Evolutionary conservation across 2,329 filamentous ascomycete species (phyloP), one percentile per base, ranked within the genome.

Genomic region (Cucurbitaria berberidis): DNA sequence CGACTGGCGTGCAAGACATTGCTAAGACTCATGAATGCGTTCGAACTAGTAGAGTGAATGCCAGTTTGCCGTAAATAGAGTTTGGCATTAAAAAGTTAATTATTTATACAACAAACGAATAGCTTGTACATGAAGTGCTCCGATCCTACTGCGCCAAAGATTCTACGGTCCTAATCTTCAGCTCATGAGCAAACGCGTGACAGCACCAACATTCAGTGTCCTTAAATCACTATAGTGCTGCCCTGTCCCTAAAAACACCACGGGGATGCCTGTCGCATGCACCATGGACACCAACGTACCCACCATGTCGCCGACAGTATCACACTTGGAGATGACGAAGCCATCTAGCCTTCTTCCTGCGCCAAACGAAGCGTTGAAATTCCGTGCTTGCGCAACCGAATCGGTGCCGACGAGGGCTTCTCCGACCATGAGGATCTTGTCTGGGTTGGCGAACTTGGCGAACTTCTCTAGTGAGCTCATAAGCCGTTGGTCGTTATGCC

Each of bases 301-400:
- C 38, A 97, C 92, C 93, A 98, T 98, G 78, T 97, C 93, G n/a
- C 95, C 96, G 32, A 99, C 96, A 0, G 95, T 99, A 78, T 99
- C 95, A 74, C 95, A 98, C 77, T 99, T 99, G 55, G 89, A 93
- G 66, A 99, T 97, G 72, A 99, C 96, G 76, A 99, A 99, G 5
- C 95, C 95, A 76, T 99, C 96, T 32, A 99, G 82, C 24, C 85
- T 85, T 51, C 93, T 82, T 13, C 86, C 87, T 5, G 85, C 82
- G 27, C 95, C 96, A 77, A 99, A 98, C 2, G 91, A 90, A 32
- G 88, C 86, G 72, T 97, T 97, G 80, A 99, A 99, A 78, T 97
- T 97, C 67, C 93, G 85, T 3, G 96, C 95, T 77, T 99, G 95
- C 42, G 92, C 91, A 19, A 99, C 95, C 3, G 89, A 92, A 76